These are phyloP conservation scores for Raddia guianensis DNA, from an alignment of 176 grass and related monocot species.

Conservation along the genomic window DNA sequence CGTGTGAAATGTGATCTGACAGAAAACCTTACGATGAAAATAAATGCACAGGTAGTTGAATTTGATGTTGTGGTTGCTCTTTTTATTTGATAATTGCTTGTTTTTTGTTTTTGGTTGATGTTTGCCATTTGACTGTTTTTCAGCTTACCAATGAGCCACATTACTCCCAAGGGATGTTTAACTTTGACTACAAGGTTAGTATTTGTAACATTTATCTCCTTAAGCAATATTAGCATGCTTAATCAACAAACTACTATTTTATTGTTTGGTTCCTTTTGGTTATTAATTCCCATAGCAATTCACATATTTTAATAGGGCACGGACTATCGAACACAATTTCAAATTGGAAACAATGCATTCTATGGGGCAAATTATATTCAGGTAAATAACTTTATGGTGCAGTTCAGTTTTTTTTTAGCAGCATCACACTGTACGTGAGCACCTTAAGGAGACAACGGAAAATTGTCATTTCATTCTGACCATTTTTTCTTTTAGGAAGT, in stretches of 20 bases:
- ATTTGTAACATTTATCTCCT: slow-evolving; percentile 2
- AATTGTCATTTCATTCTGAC: background rate
- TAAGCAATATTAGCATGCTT: background rate
- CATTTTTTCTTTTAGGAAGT: too few species aligned
- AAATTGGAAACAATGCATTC: slow-evolving; percentile 98
- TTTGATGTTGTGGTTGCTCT: slow-evolving; percentile 3
- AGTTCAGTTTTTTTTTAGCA: background rate
- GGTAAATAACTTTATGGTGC: slow-evolving; percentile 38
- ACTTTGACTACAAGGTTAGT: slow-evolving; percentile 98
- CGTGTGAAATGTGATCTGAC: slow-evolving; percentile 96
- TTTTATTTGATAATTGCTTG: slow-evolving; percentile 24
- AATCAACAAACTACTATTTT: slow-evolving; percentile 6
- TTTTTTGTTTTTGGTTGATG: slow-evolving; percentile 17
- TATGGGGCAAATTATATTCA: slow-evolving; percentile 99
- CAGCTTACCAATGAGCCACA: slow-evolving; percentile 98
- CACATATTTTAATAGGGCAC: slow-evolving; percentile 62
- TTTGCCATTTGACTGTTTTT: slow-evolving; percentile 7
- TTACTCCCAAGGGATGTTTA: slow-evolving; percentile 99
- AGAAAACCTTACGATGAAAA: slow-evolving; percentile 79
- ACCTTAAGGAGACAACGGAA: background rate
- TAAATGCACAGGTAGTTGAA: slow-evolving; percentile 88
- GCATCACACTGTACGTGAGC: slow-evolving; percentile 15
- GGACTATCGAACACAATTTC: slow-evolving; percentile 87
- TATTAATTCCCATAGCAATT: slow-evolving; percentile 33
- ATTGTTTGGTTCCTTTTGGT: slow-evolving; percentile 10